These are phyloP conservation scores for Hymenoscyphus scutula DNA, from an alignment of 2,329 filamentous ascomycete species.

Conservation along the genomic window DNA sequence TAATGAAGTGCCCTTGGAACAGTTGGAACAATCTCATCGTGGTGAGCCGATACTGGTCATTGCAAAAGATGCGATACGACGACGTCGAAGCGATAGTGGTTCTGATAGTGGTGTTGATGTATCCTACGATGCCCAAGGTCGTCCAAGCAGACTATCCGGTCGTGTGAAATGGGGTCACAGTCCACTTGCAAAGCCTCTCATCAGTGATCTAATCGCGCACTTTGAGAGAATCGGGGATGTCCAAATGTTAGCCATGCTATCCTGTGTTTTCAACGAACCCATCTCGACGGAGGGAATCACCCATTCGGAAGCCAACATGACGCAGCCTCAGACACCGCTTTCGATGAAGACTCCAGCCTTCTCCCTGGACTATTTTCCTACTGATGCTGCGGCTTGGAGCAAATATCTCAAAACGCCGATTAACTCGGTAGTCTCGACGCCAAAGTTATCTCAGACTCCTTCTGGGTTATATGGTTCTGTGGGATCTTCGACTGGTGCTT, in stretches of 20 bases:
- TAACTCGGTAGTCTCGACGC: constrained; percentile 56
- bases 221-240: constrained; percentile 62
- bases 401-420: constrained; percentile 50
- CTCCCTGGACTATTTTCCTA: constrained; percentile 65
- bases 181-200: constrained; percentile 60
- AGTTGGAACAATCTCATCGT: constrained; percentile 54
- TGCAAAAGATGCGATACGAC: constrained; percentile 58
- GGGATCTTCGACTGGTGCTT: constrained; percentile 54
- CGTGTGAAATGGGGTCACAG: constrained; percentile 68
- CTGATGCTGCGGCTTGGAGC: constrained; percentile 54
- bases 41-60: constrained; percentile 61
- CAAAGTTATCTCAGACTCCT: constrained; percentile 56
- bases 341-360: constrained; percentile 66
- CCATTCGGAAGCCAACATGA: constrained; percentile 55
- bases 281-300: constrained; percentile 54
- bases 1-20: constrained; percentile 70
- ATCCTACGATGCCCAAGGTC: constrained; percentile 39
- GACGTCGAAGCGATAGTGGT: constrained; percentile 38
- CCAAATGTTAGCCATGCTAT: constrained; percentile 71
- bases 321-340: constrained; percentile 60
- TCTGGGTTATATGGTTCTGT: constrained; percentile 54
- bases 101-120: constrained; percentile 49
- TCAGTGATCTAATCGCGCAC: constrained; percentile 60
- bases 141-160: constrained; percentile 45
- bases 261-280: constrained; percentile 65